Evolutionary conservation across 2,329 filamentous ascomycete species (phyloP).

Genomic region (Camillea tinctor): DNA sequence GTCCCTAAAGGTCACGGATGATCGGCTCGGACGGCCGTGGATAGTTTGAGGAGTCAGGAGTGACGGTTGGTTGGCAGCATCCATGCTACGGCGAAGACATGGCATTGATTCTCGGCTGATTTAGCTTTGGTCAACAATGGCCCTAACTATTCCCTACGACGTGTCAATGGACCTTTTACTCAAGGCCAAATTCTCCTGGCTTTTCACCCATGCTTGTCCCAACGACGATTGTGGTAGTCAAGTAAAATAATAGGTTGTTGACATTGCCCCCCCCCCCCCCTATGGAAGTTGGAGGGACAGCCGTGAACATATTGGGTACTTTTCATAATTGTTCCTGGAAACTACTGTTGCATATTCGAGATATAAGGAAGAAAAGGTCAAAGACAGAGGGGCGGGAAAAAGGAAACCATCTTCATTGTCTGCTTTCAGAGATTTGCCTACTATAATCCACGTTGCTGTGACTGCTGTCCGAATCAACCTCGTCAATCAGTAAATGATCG

Average conservation of each 20-base stretch:
- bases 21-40: not conserved
- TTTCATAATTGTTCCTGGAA: not conserved
- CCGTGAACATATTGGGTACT: not conserved
- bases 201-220: not conserved
- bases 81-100: not conserved
- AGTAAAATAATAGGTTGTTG: not conserved
- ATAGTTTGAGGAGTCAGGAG: constrained; percentile 2
- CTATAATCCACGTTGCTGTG: not conserved
- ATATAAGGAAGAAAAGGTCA: constrained; percentile 5
- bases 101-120: not conserved
- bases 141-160: not conserved
- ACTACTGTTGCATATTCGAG: constrained; percentile 11
- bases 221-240: not conserved
- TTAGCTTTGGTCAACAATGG: not conserved
- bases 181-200: not conserved
- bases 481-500: not conserved
- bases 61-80: constrained; percentile 2
- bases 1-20: constrained; percentile 1
- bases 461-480: not conserved
- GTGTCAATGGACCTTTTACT: not conserved
- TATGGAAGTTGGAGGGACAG: not conserved
- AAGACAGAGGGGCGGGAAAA: constrained; percentile 6
- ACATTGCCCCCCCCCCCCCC: not conserved
- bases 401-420: not conserved
- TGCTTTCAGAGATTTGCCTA: not conserved